A percentile compares a stretch with the other conserved stretches of the same genome.
phyloP scores from a whole-genome alignment of 169 alveolate genomes.

The Prorocentrum cordatum region DNA sequence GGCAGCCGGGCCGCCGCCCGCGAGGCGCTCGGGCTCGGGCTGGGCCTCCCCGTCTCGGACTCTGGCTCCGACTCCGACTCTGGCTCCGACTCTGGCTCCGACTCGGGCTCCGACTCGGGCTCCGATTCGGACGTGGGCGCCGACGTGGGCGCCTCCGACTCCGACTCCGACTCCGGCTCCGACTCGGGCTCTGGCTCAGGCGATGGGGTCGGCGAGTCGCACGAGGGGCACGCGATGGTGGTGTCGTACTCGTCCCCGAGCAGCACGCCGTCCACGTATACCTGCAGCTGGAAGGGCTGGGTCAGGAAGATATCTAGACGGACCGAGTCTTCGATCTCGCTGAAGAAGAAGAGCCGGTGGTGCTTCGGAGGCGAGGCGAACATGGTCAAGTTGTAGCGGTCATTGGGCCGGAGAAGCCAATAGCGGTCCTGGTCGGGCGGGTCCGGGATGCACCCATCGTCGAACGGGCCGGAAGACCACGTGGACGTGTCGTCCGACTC shows the following conservation, averaged over 20 bases:
- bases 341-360: slow-evolving; percentile 40
- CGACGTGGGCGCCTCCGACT: too few relatives aligned
- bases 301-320: slow-evolving; percentile 52
- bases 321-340: slow-evolving; percentile 14
- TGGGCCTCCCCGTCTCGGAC: background rate
- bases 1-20: background rate
- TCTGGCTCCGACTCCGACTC: background rate
- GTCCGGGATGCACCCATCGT: background rate
- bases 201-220: background rate
- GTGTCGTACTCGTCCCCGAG: slow-evolving; percentile 24
- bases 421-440: background rate
- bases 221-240: background rate
- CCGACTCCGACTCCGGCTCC: background rate
- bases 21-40: background rate
- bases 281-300: slow-evolving; percentile 48
- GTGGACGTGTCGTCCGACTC: slow-evolving; percentile 24
- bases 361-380: slow-evolving; percentile 49
- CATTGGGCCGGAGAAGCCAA: slow-evolving; percentile 32
- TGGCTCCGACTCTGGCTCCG: background rate
- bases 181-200: background rate
- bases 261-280: slow-evolving; percentile 19
- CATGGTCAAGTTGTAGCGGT: slow-evolving; percentile 48
- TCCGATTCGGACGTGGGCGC: background rate
- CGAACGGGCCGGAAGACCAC: slow-evolving; percentile 11
- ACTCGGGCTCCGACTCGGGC: background rate